Evolutionary conservation across 2,329 filamentous ascomycete genomes (phyloP).

Genomic region (Talaromyces sp.): DNA sequence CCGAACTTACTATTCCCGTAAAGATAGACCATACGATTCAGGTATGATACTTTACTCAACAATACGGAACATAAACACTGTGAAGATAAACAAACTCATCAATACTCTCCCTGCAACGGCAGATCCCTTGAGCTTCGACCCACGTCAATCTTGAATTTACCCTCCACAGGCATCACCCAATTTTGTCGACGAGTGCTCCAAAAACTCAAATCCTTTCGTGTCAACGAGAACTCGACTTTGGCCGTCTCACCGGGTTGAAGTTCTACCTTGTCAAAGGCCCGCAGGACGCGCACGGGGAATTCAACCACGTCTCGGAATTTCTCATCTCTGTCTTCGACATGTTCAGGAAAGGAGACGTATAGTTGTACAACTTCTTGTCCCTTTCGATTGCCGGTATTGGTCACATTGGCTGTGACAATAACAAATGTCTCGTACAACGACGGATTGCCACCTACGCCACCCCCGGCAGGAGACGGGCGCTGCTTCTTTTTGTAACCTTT

Average conservation of each 20-base stretch:
- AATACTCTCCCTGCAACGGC: constrained; percentile 24
- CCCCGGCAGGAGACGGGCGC: constrained; percentile 58
- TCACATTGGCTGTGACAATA: constrained; percentile 40
- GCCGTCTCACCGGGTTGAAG: constrained; percentile 50
- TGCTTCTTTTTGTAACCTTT: constrained; percentile 49
- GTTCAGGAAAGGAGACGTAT: constrained; percentile 62
- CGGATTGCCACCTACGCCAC: constrained; percentile 50
- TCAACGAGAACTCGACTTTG: constrained; percentile 54
- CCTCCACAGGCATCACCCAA: constrained; percentile 55
- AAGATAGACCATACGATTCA: not conserved
- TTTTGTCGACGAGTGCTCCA: constrained; percentile 65
- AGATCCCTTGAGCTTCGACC: constrained; percentile 32
- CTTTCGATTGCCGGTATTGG: constrained; percentile 42
- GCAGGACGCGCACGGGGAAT: constrained; percentile 57
- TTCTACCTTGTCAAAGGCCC: constrained; percentile 66
- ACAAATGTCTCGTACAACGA: constrained; percentile 46
- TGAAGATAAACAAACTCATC: not conserved
- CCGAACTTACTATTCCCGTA: not conserved
- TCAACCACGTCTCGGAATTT: constrained; percentile 43
- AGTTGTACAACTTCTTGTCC: constrained; percentile 50
- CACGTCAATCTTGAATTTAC: constrained; percentile 28
- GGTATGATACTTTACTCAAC: too few species aligned
- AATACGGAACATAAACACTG: not conserved
- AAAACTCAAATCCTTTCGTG: constrained; percentile 64
- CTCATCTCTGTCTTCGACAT: constrained; percentile 22